Evolutionary conservation across 257 asterid species (phyloP).

Genomic region (Solanum ossicruentum): DNA sequence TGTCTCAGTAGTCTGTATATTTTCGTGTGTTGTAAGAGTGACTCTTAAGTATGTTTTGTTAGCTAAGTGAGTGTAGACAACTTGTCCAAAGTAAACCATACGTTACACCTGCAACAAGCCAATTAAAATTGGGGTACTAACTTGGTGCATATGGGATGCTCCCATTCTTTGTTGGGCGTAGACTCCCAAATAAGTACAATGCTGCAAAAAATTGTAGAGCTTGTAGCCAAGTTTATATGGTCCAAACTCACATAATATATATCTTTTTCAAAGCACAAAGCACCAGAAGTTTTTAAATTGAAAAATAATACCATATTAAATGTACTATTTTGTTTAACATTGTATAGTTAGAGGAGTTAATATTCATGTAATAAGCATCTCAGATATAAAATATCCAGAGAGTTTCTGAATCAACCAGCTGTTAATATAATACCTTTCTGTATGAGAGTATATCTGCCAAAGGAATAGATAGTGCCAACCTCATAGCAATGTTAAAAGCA

Average conservation of each 20-base stretch:
- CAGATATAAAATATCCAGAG: background rate
- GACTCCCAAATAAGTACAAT: background rate
- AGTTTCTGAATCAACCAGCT: background rate
- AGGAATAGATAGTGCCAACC: slow-evolving; percentile 81
- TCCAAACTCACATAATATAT: background rate
- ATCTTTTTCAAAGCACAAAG: background rate
- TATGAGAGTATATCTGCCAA: slow-evolving; percentile 81
- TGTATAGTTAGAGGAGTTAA: background rate
- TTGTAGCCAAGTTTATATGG: background rate
- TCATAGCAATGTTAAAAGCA: slow-evolving; percentile 83
- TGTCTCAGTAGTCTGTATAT: background rate
- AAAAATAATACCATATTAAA: background rate
- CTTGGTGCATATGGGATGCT: background rate
- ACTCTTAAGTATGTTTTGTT: background rate
- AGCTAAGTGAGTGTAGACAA: background rate
- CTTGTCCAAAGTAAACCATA: background rate
- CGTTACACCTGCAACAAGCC: background rate
- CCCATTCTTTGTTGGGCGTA: background rate
- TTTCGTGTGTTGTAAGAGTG: background rate
- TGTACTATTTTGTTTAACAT: background rate
- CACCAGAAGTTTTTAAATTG: background rate
- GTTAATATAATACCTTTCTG: slow-evolving; percentile 53
- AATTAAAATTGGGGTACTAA: background rate
- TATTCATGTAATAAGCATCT: background rate
- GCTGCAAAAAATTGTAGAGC: background rate